Base-by-base conservation (phyloP, 2,329 filamentous ascomycete genomes). In the Reticulascus tulasneorum region DNA sequence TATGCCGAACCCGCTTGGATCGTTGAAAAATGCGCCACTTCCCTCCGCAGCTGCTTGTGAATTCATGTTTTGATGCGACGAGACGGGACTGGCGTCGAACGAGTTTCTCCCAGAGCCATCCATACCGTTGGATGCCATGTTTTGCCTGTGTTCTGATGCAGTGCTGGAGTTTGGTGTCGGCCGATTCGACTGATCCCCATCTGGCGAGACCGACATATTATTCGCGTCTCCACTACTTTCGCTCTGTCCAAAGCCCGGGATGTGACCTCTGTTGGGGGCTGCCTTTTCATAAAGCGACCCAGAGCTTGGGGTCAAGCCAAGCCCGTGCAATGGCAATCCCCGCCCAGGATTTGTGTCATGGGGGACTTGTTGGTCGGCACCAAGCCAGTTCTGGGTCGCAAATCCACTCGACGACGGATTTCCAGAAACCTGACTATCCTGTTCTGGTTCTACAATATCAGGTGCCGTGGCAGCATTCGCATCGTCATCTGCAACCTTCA, bases 131-230 rank as follows among this genome's bases (percentile, higher is more conserved):
- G 42, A 32, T 33, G 35, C 29, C 21, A 33, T 40, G 31, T 32
- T 40, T 44, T 35, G 56, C 12, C 56, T 55, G 17, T 61, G 53
- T n/a, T 73, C 69, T 3, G 70, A 71, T 2, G 63, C 55, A 7
- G 59, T 61, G 48, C 71, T 77, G 5, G 77, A 81, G 47, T 75
- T 79, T 4, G 77, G 77, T 9, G 77, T 81, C 16, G 69, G 74
- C n/a, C 71, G 62, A 42, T 67, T 75, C 4, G 75, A 78, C 30
- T 60, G 60, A 7, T 62, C 64, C 16, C 62, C 64, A 13, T 74
- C 72, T 3, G 73, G 66, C 0, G 74, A 76, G 4, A 58, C 62
- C 1, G 68, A 71, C 37, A 67, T 51, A 33, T 67, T 70, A 16
- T 59, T 59, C n/a, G n/a, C n/a, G 12, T 61, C 57, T n/a, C 67